A percentile compares a stretch with the other conserved stretches of the same genome.
phyloP scores from a whole-genome alignment of 257 asterid species.

The Leptodermis oblonga region DNA sequence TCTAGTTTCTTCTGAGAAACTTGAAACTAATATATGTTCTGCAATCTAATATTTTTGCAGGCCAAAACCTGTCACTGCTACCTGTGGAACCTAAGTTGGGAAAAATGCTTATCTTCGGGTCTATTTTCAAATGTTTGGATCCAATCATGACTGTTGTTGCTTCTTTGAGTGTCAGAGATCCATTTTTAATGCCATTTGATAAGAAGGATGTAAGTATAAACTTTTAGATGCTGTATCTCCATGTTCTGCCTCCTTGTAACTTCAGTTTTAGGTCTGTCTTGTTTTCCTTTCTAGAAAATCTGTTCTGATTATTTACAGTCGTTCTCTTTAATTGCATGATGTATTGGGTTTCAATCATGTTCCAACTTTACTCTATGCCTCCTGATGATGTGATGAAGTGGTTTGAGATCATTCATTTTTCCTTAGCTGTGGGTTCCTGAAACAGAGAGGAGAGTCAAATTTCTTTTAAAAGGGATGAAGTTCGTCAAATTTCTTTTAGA shows the following conservation, averaged over 20 bases:
- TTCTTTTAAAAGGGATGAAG: not conserved
- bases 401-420: not conserved
- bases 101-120: conserved; percentile 81
- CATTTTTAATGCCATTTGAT: conserved; percentile 91
- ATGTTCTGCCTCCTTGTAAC: conserved; percentile 9
- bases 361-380: not conserved
- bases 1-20: conserved; percentile 1
- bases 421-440: not conserved
- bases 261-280: not conserved
- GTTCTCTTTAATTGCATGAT: not conserved
- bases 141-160: conserved; percentile 92
- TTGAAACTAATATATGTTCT: conserved; percentile 13
- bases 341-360: not conserved
- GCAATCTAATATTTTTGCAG: conserved; percentile 39
- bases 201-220: conserved; percentile 77
- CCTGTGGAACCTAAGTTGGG: conserved; percentile 99
- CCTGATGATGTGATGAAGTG: not conserved
- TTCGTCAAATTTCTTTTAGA: not conserved
- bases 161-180: conserved; percentile 85
- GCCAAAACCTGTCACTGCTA: conserved; percentile 73
- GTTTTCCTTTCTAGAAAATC: too few relatives aligned
- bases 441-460: not conserved
- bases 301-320: not conserved
- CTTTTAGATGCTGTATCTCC: conserved; percentile 13
- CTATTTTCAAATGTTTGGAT: conserved; percentile 74